Base-by-base conservation (phyloP, 176 grass and related monocot species). In the Juncus effusus region DNA sequence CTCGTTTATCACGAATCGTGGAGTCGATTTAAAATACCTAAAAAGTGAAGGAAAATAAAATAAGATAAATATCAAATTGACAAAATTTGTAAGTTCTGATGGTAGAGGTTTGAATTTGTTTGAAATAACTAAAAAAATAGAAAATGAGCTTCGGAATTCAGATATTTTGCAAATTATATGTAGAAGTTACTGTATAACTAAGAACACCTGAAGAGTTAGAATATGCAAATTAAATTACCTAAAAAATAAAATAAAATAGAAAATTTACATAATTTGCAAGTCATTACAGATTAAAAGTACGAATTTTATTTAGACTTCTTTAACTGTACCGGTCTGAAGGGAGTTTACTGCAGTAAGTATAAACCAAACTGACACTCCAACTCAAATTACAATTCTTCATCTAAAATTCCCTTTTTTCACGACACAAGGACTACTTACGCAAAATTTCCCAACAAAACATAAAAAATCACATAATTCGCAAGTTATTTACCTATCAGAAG, bases 21-120 rank as follows among this genome's bases (percentile, higher is more conserved):
- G 85, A 50, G 55, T 1, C 78, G 90, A 80, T 74, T 70, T 83
- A 80, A 83, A 95, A 44, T 86, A 95, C 36, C 90, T 95, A 56
- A 16, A 36, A 56, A 41, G 35, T 4, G 59, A 59, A 59, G n/a
- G 40, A 60, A 71, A 62, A 40, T 42, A 69, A 41, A 7, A 67
- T 61, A 39, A 50, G 65, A 13, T 51, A 40, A 49, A 52, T 59
- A 80, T 50, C 42, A 28, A 28, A 28, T 28, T 28, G 19, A 28
- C 19, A 28, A 1, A 28, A 28, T 28, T 28, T 28, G 19, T 28
- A 28, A 28, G 19, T 28, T 28, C 0, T 28, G 19, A 28, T 28
- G 1, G 19, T 0, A 28, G 19, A 28, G 1, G 19, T 28, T 28
- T 28, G 19, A 38, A 79, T 42, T 2, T 3, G n/a, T 72, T 13